Evolutionary conservation across 78 protist species (phyloP).

Genomic region (Dictyostelium purpureum): DNA sequence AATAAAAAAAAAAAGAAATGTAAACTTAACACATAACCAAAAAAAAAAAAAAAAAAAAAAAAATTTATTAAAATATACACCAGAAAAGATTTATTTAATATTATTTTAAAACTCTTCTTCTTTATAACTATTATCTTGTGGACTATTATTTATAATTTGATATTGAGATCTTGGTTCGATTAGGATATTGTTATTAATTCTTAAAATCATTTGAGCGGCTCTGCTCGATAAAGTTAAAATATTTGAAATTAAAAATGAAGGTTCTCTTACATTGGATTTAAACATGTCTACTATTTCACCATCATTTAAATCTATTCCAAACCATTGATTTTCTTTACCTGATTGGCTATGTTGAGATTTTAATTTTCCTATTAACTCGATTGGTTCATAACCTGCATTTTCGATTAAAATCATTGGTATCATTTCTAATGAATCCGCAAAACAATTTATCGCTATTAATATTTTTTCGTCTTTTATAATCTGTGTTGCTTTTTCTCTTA

Average conservation of each 20-base stretch:
- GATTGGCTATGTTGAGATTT: neutral
- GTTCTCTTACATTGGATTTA: slow-evolving; percentile 36
- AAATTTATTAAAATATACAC: neutral
- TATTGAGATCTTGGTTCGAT: slow-evolving; percentile 55
- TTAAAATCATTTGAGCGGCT: slow-evolving; percentile 67
- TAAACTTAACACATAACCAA: neutral
- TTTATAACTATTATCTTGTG: neutral
- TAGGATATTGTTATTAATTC: slow-evolving; percentile 47
- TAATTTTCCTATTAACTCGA: slow-evolving; percentile 4
- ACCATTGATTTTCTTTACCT: neutral
- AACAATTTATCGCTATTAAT: neutral
- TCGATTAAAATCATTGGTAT: slow-evolving; percentile 52
- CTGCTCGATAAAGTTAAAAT: slow-evolving; percentile 34
- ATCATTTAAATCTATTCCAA: slow-evolving; percentile 39
- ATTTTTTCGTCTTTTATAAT: slow-evolving; percentile 19
- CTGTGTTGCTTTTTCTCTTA: neutral
- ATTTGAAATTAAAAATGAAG: slow-evolving; percentile 36
- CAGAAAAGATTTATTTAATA: neutral
- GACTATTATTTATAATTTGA: neutral
- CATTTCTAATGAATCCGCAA: slow-evolving; percentile 50
- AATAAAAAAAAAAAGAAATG: neutral
- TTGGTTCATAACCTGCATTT: slow-evolving; percentile 62
- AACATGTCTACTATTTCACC: slow-evolving; percentile 63
- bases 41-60: neutral
- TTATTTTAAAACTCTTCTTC: neutral